Percentiles rank a stretch among this genome's conserved stretches.
phyloP scores from a whole-genome alignment of 2,329 filamentous ascomycete species.

The Fusarium liriodendri region DNA sequence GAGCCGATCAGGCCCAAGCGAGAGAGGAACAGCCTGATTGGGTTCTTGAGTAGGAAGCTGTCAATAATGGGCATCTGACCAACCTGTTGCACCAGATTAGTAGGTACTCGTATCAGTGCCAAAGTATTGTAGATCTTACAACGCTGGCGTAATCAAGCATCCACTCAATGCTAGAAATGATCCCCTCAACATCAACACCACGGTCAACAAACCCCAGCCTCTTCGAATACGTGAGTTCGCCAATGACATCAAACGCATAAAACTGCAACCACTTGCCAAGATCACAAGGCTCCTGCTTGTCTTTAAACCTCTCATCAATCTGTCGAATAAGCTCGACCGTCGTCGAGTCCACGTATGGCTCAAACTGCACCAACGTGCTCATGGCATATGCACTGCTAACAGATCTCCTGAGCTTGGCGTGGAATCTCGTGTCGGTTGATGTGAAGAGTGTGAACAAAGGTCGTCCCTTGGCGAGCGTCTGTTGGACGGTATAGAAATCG shows the following conservation, averaged over 20 bases:
- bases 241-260: slow-evolving; percentile 37
- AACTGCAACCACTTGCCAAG: slow-evolving; percentile 33
- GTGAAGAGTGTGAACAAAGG: slow-evolving; percentile 8
- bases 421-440: slow-evolving; percentile 7
- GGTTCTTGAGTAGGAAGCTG: slow-evolving; percentile 7
- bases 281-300: not conserved
- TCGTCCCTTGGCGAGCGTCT: not conserved
- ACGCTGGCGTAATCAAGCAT: slow-evolving; percentile 29
- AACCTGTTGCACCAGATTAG: not conserved
- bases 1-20: slow-evolving; percentile 4
- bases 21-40: not conserved
- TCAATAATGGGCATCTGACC: slow-evolving; percentile 13
- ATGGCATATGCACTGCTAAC: slow-evolving; percentile 8
- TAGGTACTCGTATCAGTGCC: no score
- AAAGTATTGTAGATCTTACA: not conserved
- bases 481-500: not conserved
- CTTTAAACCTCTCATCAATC: not conserved
- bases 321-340: not conserved
- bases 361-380: slow-evolving; percentile 8
- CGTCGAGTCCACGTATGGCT: slow-evolving; percentile 4
- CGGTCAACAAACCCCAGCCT: slow-evolving; percentile 28
- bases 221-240: slow-evolving; percentile 21
- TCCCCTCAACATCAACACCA: slow-evolving; percentile 24
- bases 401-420: not conserved
- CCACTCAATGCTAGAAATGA: slow-evolving; percentile 28